These are phyloP conservation scores for Trypanosomatidae sp. DNA, from an alignment of 208 protist genomes.

Conservation along the genomic window DNA sequence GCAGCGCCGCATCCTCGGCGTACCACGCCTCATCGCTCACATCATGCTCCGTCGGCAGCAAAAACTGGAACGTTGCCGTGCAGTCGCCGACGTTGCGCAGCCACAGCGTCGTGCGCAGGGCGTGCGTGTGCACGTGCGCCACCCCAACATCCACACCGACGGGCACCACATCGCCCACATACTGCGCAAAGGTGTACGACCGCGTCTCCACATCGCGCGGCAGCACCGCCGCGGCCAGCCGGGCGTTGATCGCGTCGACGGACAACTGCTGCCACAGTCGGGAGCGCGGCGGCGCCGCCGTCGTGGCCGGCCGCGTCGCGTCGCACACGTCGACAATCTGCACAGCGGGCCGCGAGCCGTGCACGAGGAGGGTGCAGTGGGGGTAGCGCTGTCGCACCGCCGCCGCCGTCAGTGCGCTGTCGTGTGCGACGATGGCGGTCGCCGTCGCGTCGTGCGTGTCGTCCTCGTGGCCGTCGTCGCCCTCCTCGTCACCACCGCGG, in stretches of 20 bases:
- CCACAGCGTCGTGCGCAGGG: conserved; percentile 25
- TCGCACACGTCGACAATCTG: conserved; percentile 69
- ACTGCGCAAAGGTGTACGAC: conserved; percentile 63
- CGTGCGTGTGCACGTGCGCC: conserved; percentile 11
- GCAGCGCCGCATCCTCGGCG: conserved; percentile 54
- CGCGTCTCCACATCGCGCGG: conserved; percentile 21
- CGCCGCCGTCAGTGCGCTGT: conserved; percentile 12
- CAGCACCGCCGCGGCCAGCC: conserved; percentile 39
- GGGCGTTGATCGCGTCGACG: conserved; percentile 64
- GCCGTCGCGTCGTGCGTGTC: conserved; percentile 20
- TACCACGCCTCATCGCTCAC: conserved; percentile 77
- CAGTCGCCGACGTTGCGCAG: conserved; percentile 74
- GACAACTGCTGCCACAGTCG: conserved; percentile 65
- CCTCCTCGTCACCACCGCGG: conserved; percentile 4
- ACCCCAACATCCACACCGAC: conserved; percentile 74
- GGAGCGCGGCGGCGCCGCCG: conserved; percentile 26
- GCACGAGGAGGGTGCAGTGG: conserved; percentile 45
- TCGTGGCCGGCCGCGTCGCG: conserved; percentile 7
- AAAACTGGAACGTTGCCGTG: conserved; percentile 43
- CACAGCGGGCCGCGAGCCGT: conserved; percentile 49
- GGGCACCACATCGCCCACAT: conserved; percentile 47
- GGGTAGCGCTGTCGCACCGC: conserved; percentile 47
- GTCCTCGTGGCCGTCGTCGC: conserved; percentile 8
- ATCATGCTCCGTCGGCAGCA: conserved; percentile 79
- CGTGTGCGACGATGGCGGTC: too few species aligned